Evolutionary conservation across 192 early-diverging fungal species (phyloP).

Genomic region (Spinellus fusiger): DNA sequence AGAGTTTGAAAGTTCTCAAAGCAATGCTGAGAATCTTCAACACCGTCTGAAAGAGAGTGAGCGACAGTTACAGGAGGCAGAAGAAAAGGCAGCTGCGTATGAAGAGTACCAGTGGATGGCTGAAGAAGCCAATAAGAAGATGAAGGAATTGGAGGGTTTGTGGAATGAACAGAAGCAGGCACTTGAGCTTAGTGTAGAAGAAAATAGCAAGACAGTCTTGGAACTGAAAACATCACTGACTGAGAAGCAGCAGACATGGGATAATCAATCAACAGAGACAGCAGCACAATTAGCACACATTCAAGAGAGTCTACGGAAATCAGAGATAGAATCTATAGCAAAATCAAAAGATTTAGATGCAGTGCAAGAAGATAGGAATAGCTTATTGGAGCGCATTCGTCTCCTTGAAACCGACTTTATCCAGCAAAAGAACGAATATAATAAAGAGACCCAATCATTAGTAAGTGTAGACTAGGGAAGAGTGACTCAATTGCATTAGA

Average conservation of each 20-base stretch:
- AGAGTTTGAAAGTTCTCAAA: conserved; percentile 56
- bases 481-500: conserved; percentile 8
- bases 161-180: conserved; percentile 15
- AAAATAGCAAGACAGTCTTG: conserved; percentile 22
- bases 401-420: conserved; percentile 2
- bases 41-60: conserved; percentile 43
- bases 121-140: conserved; percentile 28
- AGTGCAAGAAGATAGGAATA: conserved; percentile 11
- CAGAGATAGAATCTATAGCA: conserved; percentile 27
- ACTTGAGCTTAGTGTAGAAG: conserved; percentile 39
- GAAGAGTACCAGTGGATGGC: conserved; percentile 43
- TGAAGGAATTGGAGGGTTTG: conserved; percentile 36
- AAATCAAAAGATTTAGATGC: conserved; percentile 13
- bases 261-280: conserved; percentile 29
- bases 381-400: conserved; percentile 12
- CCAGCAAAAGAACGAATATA: background rate
- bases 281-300: conserved; percentile 18
- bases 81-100: conserved; percentile 45
- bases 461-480: background rate
- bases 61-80: conserved; percentile 40
- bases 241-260: too few relatives aligned
- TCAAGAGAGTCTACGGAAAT: conserved; percentile 9
- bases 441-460: background rate
- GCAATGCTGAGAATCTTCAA: conserved; percentile 47
- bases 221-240: conserved; percentile 20